Conservation (phyloP, 176 grass and related monocot genomes). For the Triticum aestivum region DNA sequence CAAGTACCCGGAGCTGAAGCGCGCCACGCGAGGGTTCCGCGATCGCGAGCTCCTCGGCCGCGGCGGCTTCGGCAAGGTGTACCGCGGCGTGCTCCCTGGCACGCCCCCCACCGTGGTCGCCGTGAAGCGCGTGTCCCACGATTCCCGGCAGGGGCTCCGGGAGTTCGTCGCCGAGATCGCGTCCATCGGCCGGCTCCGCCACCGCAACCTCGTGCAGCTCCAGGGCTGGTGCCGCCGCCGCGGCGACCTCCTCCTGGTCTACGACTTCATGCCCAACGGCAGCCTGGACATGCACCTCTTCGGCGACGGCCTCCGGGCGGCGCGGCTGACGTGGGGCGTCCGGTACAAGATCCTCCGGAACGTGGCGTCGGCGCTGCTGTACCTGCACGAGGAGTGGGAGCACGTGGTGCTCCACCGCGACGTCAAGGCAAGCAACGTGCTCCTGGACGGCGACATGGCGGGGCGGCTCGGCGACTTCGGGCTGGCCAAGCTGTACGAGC, state of each 20-base stretch:
- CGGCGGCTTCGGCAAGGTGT: constrained; percentile 94
- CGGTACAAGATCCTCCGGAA: constrained; percentile 52
- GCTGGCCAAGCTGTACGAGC: constrained; percentile 82
- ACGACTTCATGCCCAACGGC: constrained; percentile 89
- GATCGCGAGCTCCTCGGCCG: constrained; percentile 69
- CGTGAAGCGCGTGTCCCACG: constrained; percentile 81
- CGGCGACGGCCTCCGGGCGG: constrained; percentile 6
- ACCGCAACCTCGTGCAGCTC: constrained; percentile 84
- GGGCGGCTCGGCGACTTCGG: constrained; percentile 80
- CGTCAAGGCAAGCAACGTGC: constrained; percentile 83
- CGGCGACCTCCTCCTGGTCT: constrained; percentile 74
- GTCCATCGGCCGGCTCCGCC: constrained; percentile 72
- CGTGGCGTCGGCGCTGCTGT: constrained; percentile 70
- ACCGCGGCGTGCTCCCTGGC: constrained; percentile 59
- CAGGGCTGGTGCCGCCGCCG: constrained; percentile 85
- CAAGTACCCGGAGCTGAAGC: constrained; percentile 65
- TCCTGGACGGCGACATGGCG: constrained; percentile 69
- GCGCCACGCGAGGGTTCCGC: constrained; percentile 69
- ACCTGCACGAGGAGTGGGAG: constrained; percentile 94
- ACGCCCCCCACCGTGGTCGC: constrained; percentile 44
- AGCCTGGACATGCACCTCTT: constrained; percentile 78
- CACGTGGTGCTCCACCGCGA: constrained; percentile 82
- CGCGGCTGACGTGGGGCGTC: constrained; percentile 44
- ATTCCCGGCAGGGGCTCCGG: constrained; percentile 67
- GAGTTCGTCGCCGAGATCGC: constrained; percentile 88